Percentiles rank a stretch among this genome's conserved stretches.
phyloP scores from a whole-genome alignment of 768 basidiomycete species.

The Tylopilus sp. region DNA sequence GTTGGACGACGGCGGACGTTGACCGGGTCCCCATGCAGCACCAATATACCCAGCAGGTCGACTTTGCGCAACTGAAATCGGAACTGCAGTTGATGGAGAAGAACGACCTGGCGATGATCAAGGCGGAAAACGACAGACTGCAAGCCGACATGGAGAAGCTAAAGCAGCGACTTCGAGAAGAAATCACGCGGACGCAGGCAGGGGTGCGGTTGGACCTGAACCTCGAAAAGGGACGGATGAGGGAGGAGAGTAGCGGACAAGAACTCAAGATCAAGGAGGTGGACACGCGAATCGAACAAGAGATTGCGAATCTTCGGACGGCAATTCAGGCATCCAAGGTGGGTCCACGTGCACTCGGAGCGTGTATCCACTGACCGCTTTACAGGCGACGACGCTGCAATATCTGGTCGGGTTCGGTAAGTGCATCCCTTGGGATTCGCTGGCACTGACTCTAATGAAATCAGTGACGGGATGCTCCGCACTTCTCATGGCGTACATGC shows the following conservation, averaged over 20 bases:
- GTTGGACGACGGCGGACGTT: background rate
- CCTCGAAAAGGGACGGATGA: conserved; percentile 92
- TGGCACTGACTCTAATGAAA: conserved; percentile 4
- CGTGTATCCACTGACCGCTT: background rate
- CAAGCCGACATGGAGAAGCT: conserved; percentile 89
- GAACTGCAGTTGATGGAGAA: conserved; percentile 95
- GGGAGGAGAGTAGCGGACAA: conserved; percentile 88
- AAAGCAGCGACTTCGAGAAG: conserved; percentile 88
- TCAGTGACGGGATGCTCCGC: conserved; percentile 84
- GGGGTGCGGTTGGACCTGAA: conserved; percentile 94
- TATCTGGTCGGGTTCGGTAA: conserved; percentile 84
- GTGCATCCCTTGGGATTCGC: conserved; percentile 24
- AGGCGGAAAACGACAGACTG: conserved; percentile 94
- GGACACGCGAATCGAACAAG: conserved; percentile 94
- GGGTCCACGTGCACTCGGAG: conserved; percentile 1
- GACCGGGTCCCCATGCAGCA: conserved; percentile 46
- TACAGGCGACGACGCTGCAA: conserved; percentile 78
- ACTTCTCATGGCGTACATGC: conserved; percentile 81
- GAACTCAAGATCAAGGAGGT: conserved; percentile 98
- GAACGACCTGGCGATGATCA: conserved; percentile 93
- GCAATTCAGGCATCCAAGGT: conserved; percentile 85
- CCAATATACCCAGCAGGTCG: conserved; percentile 93
- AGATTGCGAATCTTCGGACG: conserved; percentile 84
- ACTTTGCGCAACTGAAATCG: conserved; percentile 95
- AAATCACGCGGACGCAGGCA: conserved; percentile 87